These are phyloP conservation scores for Thozetella sp. DNA, from an alignment of 495 filamentous ascomycete genomes.

Conservation along the genomic window DNA sequence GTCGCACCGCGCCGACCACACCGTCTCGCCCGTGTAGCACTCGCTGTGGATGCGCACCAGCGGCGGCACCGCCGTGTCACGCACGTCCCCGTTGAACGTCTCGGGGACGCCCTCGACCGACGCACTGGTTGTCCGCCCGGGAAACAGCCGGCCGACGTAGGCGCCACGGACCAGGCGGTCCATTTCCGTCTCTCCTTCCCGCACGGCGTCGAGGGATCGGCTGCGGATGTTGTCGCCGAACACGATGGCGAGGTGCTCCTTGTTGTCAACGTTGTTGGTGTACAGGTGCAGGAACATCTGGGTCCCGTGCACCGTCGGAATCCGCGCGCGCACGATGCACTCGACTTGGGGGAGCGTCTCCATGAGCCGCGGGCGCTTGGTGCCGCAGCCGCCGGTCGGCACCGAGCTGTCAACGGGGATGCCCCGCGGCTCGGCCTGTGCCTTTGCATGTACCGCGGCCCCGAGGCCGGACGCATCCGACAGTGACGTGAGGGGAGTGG, in stretches of 20 bases:
- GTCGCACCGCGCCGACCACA: conserved; percentile 96
- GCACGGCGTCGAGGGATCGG: conserved; percentile 72
- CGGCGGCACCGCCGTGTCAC: conserved; percentile 38
- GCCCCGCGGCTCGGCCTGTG: conserved; percentile 36
- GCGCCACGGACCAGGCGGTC: conserved; percentile 95
- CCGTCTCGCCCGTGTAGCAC: conserved; percentile 98
- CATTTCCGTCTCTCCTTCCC: conserved; percentile 90
- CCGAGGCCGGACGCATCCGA: conserved; percentile 4
- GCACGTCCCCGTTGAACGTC: conserved; percentile 10
- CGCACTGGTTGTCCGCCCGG: conserved; percentile 76
- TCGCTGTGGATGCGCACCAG: conserved; percentile 96
- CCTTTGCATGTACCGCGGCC: neutral
- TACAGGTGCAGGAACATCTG: conserved; percentile 99
- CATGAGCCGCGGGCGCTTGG: conserved; percentile 67
- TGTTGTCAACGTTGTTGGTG: conserved; percentile 87
- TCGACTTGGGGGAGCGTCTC: conserved; percentile 71
- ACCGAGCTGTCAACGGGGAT: conserved; percentile 57
- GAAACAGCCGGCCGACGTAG: conserved; percentile 85
- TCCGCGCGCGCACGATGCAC: conserved; percentile 82
- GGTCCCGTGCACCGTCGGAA: conserved; percentile 83
- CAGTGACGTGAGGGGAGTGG: conserved; percentile 40
- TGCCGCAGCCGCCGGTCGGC: conserved; percentile 48
- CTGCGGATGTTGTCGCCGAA: conserved; percentile 87
- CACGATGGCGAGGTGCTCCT: conserved; percentile 98
- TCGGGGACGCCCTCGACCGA: neutral